A percentile compares a stretch with the other conserved stretches of the same genome.
These are phyloP conservation scores for Rubia peregrina DNA, from an alignment of 305 asterid genomes.

Conservation along the genomic window DNA sequence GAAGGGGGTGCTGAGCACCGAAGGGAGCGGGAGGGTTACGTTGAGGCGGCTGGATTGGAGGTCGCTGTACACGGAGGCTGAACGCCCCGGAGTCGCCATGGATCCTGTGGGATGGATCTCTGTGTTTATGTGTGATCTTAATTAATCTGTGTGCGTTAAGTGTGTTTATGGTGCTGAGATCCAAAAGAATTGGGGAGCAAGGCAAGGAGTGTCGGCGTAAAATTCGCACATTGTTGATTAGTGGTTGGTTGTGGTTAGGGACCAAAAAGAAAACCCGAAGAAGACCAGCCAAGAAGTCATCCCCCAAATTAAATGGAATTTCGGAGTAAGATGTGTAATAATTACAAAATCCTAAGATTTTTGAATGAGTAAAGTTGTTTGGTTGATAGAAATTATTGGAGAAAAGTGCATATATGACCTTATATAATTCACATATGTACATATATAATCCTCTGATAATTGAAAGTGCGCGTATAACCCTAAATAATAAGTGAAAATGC, in stretches of 20 bases:
- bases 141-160: not conserved
- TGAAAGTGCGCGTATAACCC: no score
- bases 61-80: slow-evolving; percentile 38
- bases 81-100: slow-evolving; percentile 34
- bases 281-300: not conserved
- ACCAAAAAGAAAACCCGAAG: not conserved
- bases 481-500: no score
- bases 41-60: slow-evolving; percentile 44
- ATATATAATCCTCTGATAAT: no score
- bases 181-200: slow-evolving; percentile 8
- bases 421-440: no score
- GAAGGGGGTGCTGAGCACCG: slow-evolving; percentile 40
- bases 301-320: not conserved
- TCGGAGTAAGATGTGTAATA: no score
- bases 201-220: not conserved
- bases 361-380: no score
- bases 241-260: not conserved
- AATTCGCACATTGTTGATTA: not conserved
- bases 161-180: not conserved
- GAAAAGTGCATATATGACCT: no score
- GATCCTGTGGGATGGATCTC: not conserved
- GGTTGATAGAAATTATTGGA: no score
- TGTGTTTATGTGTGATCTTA: not conserved
- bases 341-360: no score
- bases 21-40: slow-evolving; percentile 44